Base-by-base conservation (phyloP, 441 rosid genomes). In the Brassica balearica region DNA sequence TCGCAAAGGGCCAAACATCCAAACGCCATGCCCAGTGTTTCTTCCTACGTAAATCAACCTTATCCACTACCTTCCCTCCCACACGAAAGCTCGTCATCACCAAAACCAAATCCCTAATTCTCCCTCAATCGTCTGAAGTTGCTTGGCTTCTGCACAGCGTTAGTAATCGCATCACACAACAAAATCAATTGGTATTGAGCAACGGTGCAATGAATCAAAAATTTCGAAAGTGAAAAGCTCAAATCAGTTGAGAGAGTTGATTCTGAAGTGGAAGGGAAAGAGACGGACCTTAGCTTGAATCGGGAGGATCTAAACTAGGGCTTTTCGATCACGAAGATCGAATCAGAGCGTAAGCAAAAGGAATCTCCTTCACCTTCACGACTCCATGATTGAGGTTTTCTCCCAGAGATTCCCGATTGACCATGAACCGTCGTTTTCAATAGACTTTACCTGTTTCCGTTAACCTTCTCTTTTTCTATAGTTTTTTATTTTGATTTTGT, bases 1-100 rank as follows among this genome's bases (percentile, higher is more conserved):
- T 68, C 2, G 90, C 91, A 73, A 92, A 96, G 4, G 98, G 99
- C 96, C 92, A 96, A 27, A 85, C 88, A 65, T 94, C 97, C 69
- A 94, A 84, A n/a, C 98, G 90, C 98, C 95, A 92, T 2, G 79
- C 43, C 88, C 87, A 81, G 25, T 80, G 87, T 72, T 91, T 90
- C 88, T 82, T 92, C 89, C 85, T 43, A 43, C 51, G 4, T 11
- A 43, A 11, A 84, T 96, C 99, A 3, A 96, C 97, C 79, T 79
- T 84, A 69, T 92, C 98, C 88, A 96, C 97, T 63, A 89, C 97
- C 80, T 96, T 94, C 9, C 86, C 51, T 43, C 51, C n/a, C 51
- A 43, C 51, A 11, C 51, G 51, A 43, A 43, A 43, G 51, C 51
- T 43, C 5, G 51, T 3, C 51, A 11, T 11, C 51, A 3, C n/a